Evolutionary conservation across 2,329 filamentous ascomycete genomes (phyloP), one percentile per base, ranked within the genome.

Genomic region (Hymenoscyphus albidus): DNA sequence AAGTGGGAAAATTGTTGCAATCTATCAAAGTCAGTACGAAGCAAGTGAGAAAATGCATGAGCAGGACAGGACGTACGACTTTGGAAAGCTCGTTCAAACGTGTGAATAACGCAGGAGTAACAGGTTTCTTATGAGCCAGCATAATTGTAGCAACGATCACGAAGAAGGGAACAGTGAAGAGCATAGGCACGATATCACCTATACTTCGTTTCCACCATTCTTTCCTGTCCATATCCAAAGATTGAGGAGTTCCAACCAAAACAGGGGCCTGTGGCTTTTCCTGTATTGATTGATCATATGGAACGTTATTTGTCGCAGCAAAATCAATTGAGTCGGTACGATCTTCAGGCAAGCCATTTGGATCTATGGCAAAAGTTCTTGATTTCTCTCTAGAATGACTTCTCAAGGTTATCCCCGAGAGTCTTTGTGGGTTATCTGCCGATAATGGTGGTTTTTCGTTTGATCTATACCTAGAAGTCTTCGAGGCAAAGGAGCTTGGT

Each of bases 1-100:
- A n/a, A 67, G 39, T 13, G 65, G 65, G 22, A 67, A 64, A 13
- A 67, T 27, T 3, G 65, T 67, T 7, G 65, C 58, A 9, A 57
- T 51, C 64, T 65, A n/a, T 6, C 31, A 48, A 27, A 38, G 38
- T 65, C 42, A 65, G 59, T 14, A 55, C 3, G 57, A 27, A 27
- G 27, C 27, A 27, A 2, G 27, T 16, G 9, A 18, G 5, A 42
- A 44, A 61, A 4, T 39, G 5, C 16, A 61, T 7, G 5, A 22
- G 18, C 18, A n/a, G 31, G 31, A 65, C 18, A n/a, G 31, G 31
- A 65, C 64, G 38, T 54, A 65, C 64, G 12, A 62, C 55, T 60
- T 63, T 58, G 6, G 48, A 58, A 38, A 54, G 58, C 38, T 65
- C 48, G 18, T 58, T n/a, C 38, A 63, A 57, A 16, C 16, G 10